phyloP scores from a whole-genome alignment of 2,329 filamentous ascomycete genomes.

The Calonectria fujianensis region DNA sequence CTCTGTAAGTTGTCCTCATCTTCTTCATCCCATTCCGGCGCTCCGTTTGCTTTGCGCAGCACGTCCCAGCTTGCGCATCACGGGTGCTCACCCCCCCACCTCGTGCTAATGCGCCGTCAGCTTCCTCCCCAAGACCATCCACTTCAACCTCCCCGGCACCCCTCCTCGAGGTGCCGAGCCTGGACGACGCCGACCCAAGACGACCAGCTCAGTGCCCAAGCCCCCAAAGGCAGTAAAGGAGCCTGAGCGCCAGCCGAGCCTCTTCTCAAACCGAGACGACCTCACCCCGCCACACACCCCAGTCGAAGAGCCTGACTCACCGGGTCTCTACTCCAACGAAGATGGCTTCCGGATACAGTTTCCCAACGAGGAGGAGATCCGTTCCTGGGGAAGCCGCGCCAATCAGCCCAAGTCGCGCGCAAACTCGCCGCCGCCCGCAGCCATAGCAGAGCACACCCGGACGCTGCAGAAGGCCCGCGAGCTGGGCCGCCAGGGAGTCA shows the following conservation, averaged over 20 bases:
- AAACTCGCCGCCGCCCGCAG: constrained; percentile 83
- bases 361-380: constrained; percentile 82
- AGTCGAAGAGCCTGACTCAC: constrained; percentile 63
- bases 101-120: constrained; percentile 67
- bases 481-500: constrained; percentile 74
- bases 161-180: constrained; percentile 63
- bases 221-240: constrained; percentile 27
- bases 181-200: constrained; percentile 55
- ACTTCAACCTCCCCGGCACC: constrained; percentile 83
- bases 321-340: constrained; percentile 74
- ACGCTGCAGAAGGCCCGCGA: constrained; percentile 75
- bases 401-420: constrained; percentile 88
- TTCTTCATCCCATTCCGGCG: constrained; percentile 21
- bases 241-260: constrained; percentile 68
- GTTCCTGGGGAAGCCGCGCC: constrained; percentile 83
- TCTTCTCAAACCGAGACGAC: constrained; percentile 69
- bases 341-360: constrained; percentile 76
- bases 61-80: constrained; percentile 40
- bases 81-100: constrained; percentile 27
- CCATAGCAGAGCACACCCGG: constrained; percentile 81
- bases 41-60: constrained; percentile 11
- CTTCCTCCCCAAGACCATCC: constrained; percentile 93
- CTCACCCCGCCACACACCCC: constrained; percentile 75
- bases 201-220: constrained; percentile 47
- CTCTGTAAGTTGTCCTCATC: constrained; percentile 58